Evolutionary conservation across 1,284 basidiomycete genomes (phyloP).

Genomic region (Sutorius eximius): DNA sequence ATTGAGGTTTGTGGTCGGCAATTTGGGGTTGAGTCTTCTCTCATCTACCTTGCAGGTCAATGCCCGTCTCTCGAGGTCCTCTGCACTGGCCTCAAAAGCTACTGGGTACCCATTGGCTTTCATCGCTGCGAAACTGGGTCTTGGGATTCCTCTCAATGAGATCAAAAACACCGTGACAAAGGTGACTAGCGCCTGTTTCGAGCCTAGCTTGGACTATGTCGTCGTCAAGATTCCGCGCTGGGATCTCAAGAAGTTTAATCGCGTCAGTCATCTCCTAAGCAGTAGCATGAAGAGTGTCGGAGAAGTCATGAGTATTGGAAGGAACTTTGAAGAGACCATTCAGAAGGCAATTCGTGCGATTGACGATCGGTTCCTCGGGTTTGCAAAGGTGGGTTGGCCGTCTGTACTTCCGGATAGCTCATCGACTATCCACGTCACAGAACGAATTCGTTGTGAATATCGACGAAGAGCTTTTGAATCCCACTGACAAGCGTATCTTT

Average conservation of each 20-base stretch:
- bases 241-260: slow-evolving; percentile 97
- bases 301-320: slow-evolving; percentile 98
- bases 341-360: slow-evolving; percentile 98
- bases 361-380: slow-evolving; percentile 92
- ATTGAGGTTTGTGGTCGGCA: slow-evolving; percentile 69
- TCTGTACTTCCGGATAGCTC: neutral
- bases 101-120: slow-evolving; percentile 98
- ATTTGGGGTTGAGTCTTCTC: neutral
- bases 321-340: slow-evolving; percentile 97
- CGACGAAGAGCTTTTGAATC: slow-evolving; percentile 84
- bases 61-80: slow-evolving; percentile 97
- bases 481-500: slow-evolving; percentile 91
- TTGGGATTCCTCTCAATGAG: slow-evolving; percentile 96
- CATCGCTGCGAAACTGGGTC: slow-evolving; percentile 96
- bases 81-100: slow-evolving; percentile 96
- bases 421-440: slow-evolving; percentile 37
- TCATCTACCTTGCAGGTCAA: slow-evolving; percentile 68
- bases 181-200: slow-evolving; percentile 96
- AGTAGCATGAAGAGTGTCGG: slow-evolving; percentile 99
- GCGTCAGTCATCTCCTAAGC: slow-evolving; percentile 85
- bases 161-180: slow-evolving; percentile 98
- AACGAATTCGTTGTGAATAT: slow-evolving; percentile 84
- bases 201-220: slow-evolving; percentile 95
- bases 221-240: slow-evolving; percentile 99
- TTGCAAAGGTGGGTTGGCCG: slow-evolving; percentile 66